Percentiles rank a stretch among this genome's conserved stretches.
Conservation (phyloP, 768 basidiomycete genomes). For the Suillus luteus region DNA sequence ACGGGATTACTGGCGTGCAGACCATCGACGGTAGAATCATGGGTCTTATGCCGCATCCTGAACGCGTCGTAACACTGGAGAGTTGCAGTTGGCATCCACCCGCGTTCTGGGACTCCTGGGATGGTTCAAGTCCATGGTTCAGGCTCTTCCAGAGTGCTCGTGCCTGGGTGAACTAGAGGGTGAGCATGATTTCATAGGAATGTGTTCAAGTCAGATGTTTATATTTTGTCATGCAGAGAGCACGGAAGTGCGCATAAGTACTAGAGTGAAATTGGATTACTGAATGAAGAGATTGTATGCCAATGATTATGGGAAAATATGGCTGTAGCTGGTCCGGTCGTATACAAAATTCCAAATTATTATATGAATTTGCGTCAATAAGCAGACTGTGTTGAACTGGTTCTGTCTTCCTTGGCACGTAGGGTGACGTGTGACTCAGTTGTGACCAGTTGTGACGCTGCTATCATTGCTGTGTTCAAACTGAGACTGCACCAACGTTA, state of each 20-base stretch:
- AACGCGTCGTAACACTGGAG: conserved; percentile 77
- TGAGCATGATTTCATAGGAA: conserved; percentile 16
- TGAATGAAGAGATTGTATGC: neutral
- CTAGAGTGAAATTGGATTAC: neutral
- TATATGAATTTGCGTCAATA: neutral
- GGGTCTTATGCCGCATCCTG: conserved; percentile 97
- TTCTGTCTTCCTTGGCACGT: neutral
- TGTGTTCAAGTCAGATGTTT: neutral
- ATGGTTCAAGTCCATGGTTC: conserved; percentile 91
- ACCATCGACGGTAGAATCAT: conserved; percentile 88
- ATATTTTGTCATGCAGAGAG: neutral
- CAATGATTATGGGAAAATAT: neutral
- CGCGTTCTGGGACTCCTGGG: conserved; percentile 58
- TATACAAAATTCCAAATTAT: neutral
- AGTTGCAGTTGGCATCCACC: conserved; percentile 92
- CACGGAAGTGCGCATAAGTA: neutral
- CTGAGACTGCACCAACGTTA: conserved; percentile 7
- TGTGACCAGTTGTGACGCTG: neutral
- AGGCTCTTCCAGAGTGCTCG: conserved; percentile 91
- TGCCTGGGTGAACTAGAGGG: conserved; percentile 49
- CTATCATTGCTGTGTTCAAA: neutral
- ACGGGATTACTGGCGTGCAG: conserved; percentile 86
- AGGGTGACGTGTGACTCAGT: neutral
- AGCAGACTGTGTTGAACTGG: neutral
- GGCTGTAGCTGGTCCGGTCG: neutral